These are phyloP conservation scores for Tulasnella calospora DNA, from an alignment of 768 basidiomycete species.

Conservation along the genomic window DNA sequence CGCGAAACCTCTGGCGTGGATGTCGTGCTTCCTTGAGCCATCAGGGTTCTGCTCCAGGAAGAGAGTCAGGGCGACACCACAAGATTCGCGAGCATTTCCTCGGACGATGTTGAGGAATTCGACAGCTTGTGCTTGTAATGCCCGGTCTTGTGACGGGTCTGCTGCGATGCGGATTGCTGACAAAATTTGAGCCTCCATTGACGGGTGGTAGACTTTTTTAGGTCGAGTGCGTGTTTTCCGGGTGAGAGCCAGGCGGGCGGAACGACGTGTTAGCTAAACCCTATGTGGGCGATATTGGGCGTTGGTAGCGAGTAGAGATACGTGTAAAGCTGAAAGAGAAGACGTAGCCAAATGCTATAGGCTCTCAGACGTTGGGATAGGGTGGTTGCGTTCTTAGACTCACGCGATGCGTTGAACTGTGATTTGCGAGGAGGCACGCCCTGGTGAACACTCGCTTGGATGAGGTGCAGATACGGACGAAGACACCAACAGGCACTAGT, in stretches of 20 bases:
- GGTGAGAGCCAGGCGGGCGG: constrained; percentile 5
- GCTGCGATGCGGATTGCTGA: constrained; percentile 81
- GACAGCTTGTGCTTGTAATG: constrained; percentile 80
- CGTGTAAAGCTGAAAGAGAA: background rate
- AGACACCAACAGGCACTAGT: background rate
- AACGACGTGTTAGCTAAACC: constrained; percentile 17
- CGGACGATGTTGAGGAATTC: constrained; percentile 75
- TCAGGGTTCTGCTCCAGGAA: constrained; percentile 60
- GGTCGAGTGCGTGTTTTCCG: background rate
- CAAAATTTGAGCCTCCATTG: constrained; percentile 33
- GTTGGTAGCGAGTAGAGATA: background rate
- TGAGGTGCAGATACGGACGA: constrained; percentile 3
- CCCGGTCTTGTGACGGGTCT: constrained; percentile 48
- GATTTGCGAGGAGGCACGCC: background rate
- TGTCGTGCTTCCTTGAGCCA: constrained; percentile 61
- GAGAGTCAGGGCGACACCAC: constrained; percentile 73
- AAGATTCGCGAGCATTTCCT: constrained; percentile 60
- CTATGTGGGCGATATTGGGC: constrained; percentile 1
- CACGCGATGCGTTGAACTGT: background rate
- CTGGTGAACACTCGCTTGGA: background rate
- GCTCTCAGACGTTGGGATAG: background rate
- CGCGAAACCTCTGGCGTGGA: constrained; percentile 74
- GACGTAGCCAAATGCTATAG: background rate
- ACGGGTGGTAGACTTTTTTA: background rate
- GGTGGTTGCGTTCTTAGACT: constrained; percentile 1